Percentiles rank a stretch among this genome's conserved stretches.
These are phyloP conservation scores for Elongisporangium undulatum DNA, from an alignment of 352 stramenopile genomes.

Conservation along the genomic window DNA sequence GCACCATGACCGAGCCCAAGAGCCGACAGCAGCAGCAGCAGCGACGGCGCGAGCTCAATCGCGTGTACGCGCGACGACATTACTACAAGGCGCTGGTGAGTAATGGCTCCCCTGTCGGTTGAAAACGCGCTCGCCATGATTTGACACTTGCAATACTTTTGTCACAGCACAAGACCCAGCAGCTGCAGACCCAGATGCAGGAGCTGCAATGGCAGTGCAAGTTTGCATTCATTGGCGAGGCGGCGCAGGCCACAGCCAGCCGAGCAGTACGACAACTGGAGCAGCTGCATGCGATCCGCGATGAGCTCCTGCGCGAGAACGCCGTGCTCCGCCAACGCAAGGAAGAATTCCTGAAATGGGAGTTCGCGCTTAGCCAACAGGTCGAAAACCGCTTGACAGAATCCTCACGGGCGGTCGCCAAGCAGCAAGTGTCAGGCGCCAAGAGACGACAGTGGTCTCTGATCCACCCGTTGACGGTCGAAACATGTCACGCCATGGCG, in stretches of 20 bases:
- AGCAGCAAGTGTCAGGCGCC: not conserved
- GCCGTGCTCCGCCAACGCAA: not conserved
- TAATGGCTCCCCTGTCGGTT: not conserved
- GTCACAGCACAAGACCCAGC: not conserved
- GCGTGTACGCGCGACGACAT: not conserved
- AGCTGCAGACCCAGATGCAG: not conserved
- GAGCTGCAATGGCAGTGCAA: not conserved
- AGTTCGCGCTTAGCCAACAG: not conserved
- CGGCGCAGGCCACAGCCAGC: not conserved
- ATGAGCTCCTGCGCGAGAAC: not conserved
- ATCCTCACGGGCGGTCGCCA: too few relatives aligned
- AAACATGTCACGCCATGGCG: not conserved
- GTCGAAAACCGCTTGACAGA: not conserved
- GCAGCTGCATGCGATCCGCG: not conserved
- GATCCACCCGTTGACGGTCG: not conserved
- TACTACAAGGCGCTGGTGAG: not conserved
- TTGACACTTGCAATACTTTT: not conserved
- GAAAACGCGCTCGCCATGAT: not conserved
- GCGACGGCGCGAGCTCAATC: not conserved
- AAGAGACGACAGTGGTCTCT: not conserved
- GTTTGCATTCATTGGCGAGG: not conserved
- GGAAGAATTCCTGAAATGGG: not conserved
- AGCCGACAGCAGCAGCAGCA: not conserved
- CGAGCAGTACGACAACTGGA: not conserved
- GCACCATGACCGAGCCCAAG: not conserved